Base-by-base conservation (phyloP, 345 rosid species). In the Raphanus sativus region DNA sequence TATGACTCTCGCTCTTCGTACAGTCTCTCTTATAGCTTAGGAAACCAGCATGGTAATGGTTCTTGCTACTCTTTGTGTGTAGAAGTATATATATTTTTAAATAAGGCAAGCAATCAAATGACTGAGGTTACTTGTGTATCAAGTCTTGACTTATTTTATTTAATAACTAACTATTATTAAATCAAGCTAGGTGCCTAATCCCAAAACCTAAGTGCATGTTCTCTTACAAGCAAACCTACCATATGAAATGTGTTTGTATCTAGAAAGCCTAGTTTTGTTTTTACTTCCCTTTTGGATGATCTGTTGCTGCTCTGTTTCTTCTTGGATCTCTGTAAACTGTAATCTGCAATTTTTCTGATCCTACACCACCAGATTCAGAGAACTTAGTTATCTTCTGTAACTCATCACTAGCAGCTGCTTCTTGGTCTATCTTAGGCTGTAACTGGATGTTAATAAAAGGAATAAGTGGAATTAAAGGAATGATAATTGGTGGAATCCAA, bases 351-450 rank as follows among this genome's bases (percentile, higher is more conserved):
- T 16, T 10, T 55, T 55, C 85, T 8, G 84, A 76, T 71, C 71
- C 84, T 28, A 48, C 77, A 11, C 86, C 90, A 71, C 90, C 97
- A 38, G 89, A 81, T 81, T 92, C 96, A 0, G 98, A 86, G 55
- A 88, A 69, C 67, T 89, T 86, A 3, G 97, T 92, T 82, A 89
- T 75, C 82, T 81, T 86, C 78, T 90, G 94, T 76, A 89, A 74
- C 82, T 88, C 98, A 56, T 90, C 88, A 74, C 16, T 67, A 58
- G 55, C 59, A 45, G 73, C 60, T 12, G 56, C 60, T n/a, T 62
- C 71, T 70, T 83, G 88, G 76, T 94, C 98, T 69, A 78, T 86
- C 66, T 77, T n/a, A n/a, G n/a, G n/a, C n/a, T n/a, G n/a, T n/a
- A n/a, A n/a, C n/a, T n/a, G n/a, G n/a, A n/a, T n/a, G n/a, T n/a